Evolutionary conservation across 2,329 filamentous ascomycete genomes (phyloP).

Genomic region (Cladosporium sp.): DNA sequence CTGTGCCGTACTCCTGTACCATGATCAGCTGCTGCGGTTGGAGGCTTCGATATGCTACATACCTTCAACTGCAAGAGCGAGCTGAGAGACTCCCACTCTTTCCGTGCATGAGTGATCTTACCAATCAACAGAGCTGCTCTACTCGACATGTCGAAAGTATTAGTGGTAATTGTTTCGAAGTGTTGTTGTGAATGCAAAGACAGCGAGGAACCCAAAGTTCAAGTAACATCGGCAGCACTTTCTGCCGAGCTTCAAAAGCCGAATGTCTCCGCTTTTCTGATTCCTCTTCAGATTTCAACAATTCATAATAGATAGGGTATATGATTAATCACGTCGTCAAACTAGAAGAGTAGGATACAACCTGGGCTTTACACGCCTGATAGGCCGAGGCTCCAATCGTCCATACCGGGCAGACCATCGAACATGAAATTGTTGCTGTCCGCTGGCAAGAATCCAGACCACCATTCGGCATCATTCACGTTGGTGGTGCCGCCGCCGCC

Average conservation of each 20-base stretch:
- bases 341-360: too few species aligned
- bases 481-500: slow-evolving; percentile 30
- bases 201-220: not conserved
- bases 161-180: not conserved
- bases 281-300: not conserved
- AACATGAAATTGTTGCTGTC: slow-evolving; percentile 31
- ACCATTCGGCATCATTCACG: slow-evolving; percentile 29
- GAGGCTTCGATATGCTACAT: not conserved
- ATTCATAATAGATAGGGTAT: too few species aligned
- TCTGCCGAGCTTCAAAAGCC: slow-evolving; percentile 3
- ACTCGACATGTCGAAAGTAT: slow-evolving; percentile 1
- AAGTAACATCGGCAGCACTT: not conserved
- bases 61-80: slow-evolving; percentile 30
- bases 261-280: not conserved
- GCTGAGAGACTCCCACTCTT: slow-evolving; percentile 40
- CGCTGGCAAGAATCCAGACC: slow-evolving; percentile 32
- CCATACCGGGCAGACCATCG: slow-evolving; percentile 26
- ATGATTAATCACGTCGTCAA: too few species aligned
- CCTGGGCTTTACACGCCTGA: not conserved
- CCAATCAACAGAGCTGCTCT: slow-evolving; percentile 40
- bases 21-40: slow-evolving; percentile 10
- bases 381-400: slow-evolving; percentile 28
- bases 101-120: slow-evolving; percentile 37
- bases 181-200: not conserved
- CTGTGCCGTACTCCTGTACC: slow-evolving; percentile 46